Conservation (phyloP, 2,329 filamentous ascomycete species). For the Alternaria dauci region DNA sequence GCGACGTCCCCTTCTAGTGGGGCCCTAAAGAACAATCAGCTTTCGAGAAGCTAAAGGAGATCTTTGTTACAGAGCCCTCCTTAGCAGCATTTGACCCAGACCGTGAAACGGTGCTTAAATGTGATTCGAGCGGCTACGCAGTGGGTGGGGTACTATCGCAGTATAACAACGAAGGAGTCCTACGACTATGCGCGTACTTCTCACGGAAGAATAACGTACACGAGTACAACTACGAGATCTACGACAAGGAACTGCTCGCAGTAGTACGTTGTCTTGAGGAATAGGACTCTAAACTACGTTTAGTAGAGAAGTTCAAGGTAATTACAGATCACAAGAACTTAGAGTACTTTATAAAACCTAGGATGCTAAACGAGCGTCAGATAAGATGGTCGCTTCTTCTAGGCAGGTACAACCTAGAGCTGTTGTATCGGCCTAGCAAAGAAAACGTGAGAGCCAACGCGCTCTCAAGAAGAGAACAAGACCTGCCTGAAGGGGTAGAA, state of each 20-base stretch:
- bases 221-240: slow-evolving; percentile 26
- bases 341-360: slow-evolving; percentile 37
- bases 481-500: background rate
- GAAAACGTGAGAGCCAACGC: background rate
- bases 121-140: no score
- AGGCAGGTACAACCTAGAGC: background rate
- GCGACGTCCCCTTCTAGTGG: no score
- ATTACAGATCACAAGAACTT: slow-evolving; percentile 43
- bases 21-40: no score
- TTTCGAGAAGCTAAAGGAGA: no score
- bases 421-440: slow-evolving; percentile 4
- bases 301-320: slow-evolving; percentile 30
- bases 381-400: slow-evolving; percentile 26
- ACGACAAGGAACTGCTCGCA: slow-evolving; percentile 50
- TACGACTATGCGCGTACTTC: no score
- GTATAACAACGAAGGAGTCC: no score
- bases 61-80: no score
- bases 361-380: slow-evolving; percentile 35
- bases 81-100: no score
- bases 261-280: slow-evolving; percentile 40
- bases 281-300: slow-evolving; percentile 20
- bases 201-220: no score
- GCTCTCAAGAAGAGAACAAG: slow-evolving; percentile 3
- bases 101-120: no score
- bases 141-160: no score